Base-by-base conservation (phyloP, 768 basidiomycete species). In the Trametes gibbosa region DNA sequence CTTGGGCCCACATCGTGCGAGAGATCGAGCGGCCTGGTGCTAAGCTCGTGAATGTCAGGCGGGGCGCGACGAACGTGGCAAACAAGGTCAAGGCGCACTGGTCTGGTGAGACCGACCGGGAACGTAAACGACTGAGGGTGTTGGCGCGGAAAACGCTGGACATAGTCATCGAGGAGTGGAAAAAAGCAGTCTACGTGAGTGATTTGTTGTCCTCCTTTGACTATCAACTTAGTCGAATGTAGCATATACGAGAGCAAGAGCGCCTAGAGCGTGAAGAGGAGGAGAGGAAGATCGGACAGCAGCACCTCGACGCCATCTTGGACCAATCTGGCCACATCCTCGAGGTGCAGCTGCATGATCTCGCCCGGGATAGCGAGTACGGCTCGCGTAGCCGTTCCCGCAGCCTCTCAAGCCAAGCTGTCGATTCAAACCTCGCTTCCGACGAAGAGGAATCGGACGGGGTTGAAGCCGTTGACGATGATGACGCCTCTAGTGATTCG, bases 281-380 rank as follows among this genome's bases (percentile, higher is more conserved):
- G 72, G 90, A 95, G 70, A 79, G 85, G 62, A 80, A 84, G 32
- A 79, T 86, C 5, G 92, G 95, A 0, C 88, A 88, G 60, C 85
- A 87, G 62, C 95, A 97, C 73, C 79, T 98, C 21, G 90, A 95
- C 70, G 91, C 89, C 4, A 92, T 98, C 62, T 77, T 98, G 46
- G 84, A 93, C 72, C 89, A 95, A 66, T 95, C 92, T 35, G 90
- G 90, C 0, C 86, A 89, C 48, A 84, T 96, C 56, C 75, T 97
- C 59, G 87, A 90, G 66, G 89, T 91, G 1, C 95, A 96, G 67
- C 86, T 89, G 46, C 78, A 81, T 0, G 89, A 90, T 65, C 73
- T 94, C 45, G 61, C 52, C 5, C 39, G 34, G 10, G 56, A 53
- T 16, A 75, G 76, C 1, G 78, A 80, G 50, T 79, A 77, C 8